Evolutionary conservation across 306 rosid genomes (phyloP).

Genomic region (Sicyos edulis): DNA sequence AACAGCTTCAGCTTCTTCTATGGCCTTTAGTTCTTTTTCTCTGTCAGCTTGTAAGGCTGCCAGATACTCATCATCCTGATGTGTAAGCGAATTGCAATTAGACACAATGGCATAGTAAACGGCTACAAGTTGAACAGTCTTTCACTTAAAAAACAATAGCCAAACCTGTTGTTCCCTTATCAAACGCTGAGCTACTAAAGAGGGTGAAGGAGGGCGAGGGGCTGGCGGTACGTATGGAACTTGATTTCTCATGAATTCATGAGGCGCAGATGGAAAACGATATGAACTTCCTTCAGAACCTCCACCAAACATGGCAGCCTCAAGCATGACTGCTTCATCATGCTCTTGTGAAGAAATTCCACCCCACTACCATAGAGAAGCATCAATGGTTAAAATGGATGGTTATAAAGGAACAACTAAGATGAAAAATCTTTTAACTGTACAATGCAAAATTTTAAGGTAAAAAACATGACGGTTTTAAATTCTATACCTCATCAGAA

Average conservation of each 20-base stretch:
- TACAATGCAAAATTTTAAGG: not conserved
- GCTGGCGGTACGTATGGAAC: constrained; percentile 33
- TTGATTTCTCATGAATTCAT: constrained; percentile 47
- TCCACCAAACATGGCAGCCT: constrained; percentile 97
- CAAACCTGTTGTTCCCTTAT: constrained; percentile 92
- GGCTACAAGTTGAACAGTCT: constrained; percentile 10
- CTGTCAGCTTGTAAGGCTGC: constrained; percentile 84
- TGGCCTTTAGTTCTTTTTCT: constrained; percentile 73
- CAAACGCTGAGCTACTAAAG: constrained; percentile 75
- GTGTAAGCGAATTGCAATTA: constrained; percentile 19
- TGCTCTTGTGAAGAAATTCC: constrained; percentile 88
- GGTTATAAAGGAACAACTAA: not conserved
- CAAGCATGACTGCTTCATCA: constrained; percentile 94
- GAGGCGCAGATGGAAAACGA: constrained; percentile 59
- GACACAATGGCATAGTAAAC: constrained; percentile 1
- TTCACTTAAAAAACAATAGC: constrained; percentile 17
- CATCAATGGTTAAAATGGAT: constrained; percentile 17
- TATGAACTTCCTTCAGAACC: constrained; percentile 69
- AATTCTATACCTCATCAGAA: constrained; percentile 52
- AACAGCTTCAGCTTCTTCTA: constrained; percentile 74
- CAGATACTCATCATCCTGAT: constrained; percentile 89
- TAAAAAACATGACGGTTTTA: not conserved
- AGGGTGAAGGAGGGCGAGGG: constrained; percentile 81
- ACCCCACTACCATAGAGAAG: constrained; percentile 69
- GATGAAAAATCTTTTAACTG: not conserved